phyloP scores from a whole-genome alignment of 2,329 filamentous ascomycete species.

The Trichoderma cornu-damae region DNA sequence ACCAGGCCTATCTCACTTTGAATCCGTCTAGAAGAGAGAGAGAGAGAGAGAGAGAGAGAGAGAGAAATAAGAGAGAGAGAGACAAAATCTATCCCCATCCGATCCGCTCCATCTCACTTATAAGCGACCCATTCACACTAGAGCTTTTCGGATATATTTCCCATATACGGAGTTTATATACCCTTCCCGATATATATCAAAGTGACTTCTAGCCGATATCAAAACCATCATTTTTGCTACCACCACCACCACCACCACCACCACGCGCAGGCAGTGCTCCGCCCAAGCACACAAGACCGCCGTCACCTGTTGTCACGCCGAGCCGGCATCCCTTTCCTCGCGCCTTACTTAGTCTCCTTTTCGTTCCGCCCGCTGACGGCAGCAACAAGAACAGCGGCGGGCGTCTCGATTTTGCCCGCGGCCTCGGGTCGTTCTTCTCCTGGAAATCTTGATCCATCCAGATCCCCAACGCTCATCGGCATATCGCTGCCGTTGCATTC shows the following conservation, averaged over 20 bases:
- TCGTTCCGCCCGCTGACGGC: neutral
- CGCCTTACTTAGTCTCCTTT: too few relatives aligned
- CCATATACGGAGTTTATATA: too few relatives aligned
- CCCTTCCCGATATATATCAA: too few relatives aligned
- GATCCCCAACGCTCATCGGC: slow-evolving; percentile 1
- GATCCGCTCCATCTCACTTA: slow-evolving; percentile 2
- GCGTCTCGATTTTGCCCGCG: too few relatives aligned
- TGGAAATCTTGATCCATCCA: neutral
- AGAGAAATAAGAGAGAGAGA: neutral
- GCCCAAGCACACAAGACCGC: neutral
- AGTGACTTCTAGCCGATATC: neutral
- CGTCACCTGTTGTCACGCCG: neutral
- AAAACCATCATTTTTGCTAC: neutral
- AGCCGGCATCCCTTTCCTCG: neutral
- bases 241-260: too few relatives aligned
- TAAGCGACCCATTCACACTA: slow-evolving; percentile 1
- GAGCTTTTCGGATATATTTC: neutral
- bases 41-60: neutral
- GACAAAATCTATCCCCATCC: slow-evolving; percentile 3
- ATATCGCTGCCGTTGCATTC: neutral
- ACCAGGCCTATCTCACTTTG: neutral
- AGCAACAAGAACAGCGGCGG: too few relatives aligned
- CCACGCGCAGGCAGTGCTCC: neutral
- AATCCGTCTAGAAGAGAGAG: neutral
- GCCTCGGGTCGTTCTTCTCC: neutral